Conservation (phyloP, 176 grass and related monocot genomes). For the Triticum timopheevii region DNA sequence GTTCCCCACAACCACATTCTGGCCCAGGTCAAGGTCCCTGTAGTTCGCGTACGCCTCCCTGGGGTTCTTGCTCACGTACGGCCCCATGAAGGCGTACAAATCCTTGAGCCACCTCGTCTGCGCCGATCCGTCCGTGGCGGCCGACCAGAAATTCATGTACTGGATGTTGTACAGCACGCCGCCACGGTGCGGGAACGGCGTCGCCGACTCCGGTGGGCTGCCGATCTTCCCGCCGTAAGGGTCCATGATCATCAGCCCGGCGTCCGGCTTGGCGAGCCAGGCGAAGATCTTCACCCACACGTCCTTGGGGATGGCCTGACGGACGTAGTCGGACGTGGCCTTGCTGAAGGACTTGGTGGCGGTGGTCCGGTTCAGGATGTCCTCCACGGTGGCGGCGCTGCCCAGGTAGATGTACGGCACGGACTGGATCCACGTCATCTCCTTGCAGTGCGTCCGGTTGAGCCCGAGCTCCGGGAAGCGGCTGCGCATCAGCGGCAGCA, state of each 20-base stretch:
- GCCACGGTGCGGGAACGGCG: slow-evolving; percentile 48
- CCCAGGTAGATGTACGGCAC: slow-evolving; percentile 41
- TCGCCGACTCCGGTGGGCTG: slow-evolving; percentile 21
- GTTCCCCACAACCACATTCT: slow-evolving; percentile 26
- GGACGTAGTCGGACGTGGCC: slow-evolving; percentile 54
- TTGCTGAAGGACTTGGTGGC: background rate
- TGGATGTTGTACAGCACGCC: slow-evolving; percentile 42
- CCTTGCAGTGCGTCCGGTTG: slow-evolving; percentile 36
- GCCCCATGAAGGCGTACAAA: slow-evolving; percentile 40
- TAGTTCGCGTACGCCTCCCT: slow-evolving; percentile 59
- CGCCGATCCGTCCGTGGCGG: background rate
- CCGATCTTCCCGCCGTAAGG: slow-evolving; percentile 28
- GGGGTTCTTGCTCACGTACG: slow-evolving; percentile 35
- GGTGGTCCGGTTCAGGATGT: slow-evolving; percentile 42
- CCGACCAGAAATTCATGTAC: slow-evolving; percentile 25
- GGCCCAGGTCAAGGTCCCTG: slow-evolving; percentile 50
- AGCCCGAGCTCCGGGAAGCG: slow-evolving; percentile 47
- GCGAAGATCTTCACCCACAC: slow-evolving; percentile 15
- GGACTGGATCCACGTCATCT: slow-evolving; percentile 57
- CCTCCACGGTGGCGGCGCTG: slow-evolving; percentile 22
- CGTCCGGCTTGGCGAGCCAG: slow-evolving; percentile 21
- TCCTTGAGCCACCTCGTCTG: slow-evolving; percentile 22
- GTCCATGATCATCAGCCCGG: slow-evolving; percentile 48
- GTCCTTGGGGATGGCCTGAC: slow-evolving; percentile 7
- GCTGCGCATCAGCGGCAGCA: slow-evolving; percentile 14